Base-by-base conservation (phyloP, 306 rosid species). In the Alnus glutinosa region DNA sequence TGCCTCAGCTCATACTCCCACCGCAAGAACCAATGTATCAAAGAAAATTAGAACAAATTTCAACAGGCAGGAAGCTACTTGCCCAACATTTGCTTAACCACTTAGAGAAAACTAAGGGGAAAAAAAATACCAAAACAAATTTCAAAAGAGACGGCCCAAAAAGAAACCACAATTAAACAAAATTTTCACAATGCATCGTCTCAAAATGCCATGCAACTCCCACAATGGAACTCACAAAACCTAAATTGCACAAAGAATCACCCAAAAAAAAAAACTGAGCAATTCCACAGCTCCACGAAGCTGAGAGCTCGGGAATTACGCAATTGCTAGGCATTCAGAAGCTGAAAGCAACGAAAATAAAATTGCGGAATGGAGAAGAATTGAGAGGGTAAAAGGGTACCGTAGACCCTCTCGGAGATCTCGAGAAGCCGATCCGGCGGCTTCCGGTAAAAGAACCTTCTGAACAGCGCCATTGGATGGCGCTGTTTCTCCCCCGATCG, bases 371-470 rank as follows among this genome's bases (percentile, higher is more conserved):
- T 0, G 55, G 16, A 14, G 30, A 67, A 73, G 54, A 58, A 14
- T 28, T 39, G 28, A 72, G 48, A 61, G 66, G 54, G 18, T 3
- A 52, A 46, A 32, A 75, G 48, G 77, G 67, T 75, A 94, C 99
- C 98, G 81, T 95, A 95, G 47, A 95, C 99, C 77, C 99, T 87
- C 75, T 95, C 99, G 14, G 98, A 90, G 88, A 95, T 95, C 90
- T 95, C 98, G 4, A 95, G 95, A 80, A 95, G 99, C 83, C 96
- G 98, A 91, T 95, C 97, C 82, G 99, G 99, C 77, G 99, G 99
- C 91, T 93, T 95, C 86, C 98, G 86, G 84, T 93, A 93, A 77
- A 95, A 95, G 77, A 95, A 88, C 72, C 95, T 86, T 84, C 98
- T 88, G 89, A 95, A 95, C 97, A 95, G 99, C 98, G 98, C 99